These are phyloP conservation scores for Candida dajiaensis DNA, from an alignment of 805 yeast genomes.

Conservation along the genomic window DNA sequence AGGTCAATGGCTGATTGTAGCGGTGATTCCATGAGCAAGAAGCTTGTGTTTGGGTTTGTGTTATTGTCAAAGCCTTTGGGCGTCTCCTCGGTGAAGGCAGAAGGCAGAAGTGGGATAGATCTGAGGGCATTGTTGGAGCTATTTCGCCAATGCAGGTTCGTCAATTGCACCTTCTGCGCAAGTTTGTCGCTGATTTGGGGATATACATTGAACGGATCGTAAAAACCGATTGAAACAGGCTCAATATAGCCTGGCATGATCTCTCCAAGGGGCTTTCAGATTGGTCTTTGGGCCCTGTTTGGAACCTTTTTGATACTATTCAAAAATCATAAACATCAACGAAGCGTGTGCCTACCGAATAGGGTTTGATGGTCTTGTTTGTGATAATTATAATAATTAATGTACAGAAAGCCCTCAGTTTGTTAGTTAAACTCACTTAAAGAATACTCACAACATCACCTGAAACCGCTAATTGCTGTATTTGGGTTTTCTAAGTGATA, in stretches of 20 bases:
- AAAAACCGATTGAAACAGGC: conserved; percentile 43
- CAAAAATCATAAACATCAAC: not conserved
- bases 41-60: not conserved
- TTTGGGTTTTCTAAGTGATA: too few relatives aligned
- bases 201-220: conserved; percentile 67
- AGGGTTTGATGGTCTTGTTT: too few relatives aligned
- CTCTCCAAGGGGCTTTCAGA: not conserved
- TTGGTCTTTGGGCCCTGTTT: not conserved
- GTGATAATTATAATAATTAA: too few relatives aligned
- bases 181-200: conserved; percentile 39
- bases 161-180: conserved; percentile 43
- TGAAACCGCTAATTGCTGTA: too few relatives aligned
- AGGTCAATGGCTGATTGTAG: conserved; percentile 4
- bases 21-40: not conserved
- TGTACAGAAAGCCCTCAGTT: too few relatives aligned
- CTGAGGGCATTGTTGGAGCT: conserved; percentile 46
- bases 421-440: not conserved
- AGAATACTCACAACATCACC: too few relatives aligned
- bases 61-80: conserved; percentile 30
- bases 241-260: conserved; percentile 1
- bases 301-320: not conserved
- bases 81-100: conserved; percentile 52
- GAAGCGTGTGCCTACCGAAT: not conserved
- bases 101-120: conserved; percentile 54
- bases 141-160: conserved; percentile 66